Percentiles rank a stretch among this genome's conserved stretches.
These are phyloP conservation scores for Trypanosoma scelopori DNA, from an alignment of 208 protist species.

Conservation along the genomic window DNA sequence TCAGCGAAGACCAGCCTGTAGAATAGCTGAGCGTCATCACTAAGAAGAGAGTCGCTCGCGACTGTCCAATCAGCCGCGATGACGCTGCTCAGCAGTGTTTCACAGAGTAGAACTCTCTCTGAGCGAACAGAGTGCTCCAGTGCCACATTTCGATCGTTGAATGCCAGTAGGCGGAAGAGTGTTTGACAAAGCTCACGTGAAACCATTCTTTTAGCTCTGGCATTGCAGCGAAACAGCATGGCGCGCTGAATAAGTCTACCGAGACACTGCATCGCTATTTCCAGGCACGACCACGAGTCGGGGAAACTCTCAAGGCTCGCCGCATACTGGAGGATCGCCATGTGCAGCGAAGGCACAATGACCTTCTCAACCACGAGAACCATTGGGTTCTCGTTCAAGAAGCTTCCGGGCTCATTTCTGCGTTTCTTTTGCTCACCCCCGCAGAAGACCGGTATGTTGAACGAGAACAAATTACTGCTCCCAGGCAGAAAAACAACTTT, in stretches of 20 bases:
- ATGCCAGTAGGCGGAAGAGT: constrained; percentile 62
- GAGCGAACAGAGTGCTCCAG: constrained; percentile 58
- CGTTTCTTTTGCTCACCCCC: constrained; percentile 48
- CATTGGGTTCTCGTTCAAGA: constrained; percentile 38
- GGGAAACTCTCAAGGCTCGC: constrained; percentile 40
- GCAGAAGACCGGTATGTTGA: constrained; percentile 35
- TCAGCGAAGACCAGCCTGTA: constrained; percentile 68
- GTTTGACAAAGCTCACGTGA: constrained; percentile 47
- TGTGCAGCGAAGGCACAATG: constrained; percentile 69
- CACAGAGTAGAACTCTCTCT: constrained; percentile 71
- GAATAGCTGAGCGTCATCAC: constrained; percentile 56
- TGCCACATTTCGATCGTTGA: constrained; percentile 58
- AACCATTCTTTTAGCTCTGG: constrained; percentile 57
- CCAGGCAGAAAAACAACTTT: constrained; percentile 83
- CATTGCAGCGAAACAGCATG: constrained; percentile 65
- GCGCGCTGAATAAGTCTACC: constrained; percentile 73
- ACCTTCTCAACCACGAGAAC: constrained; percentile 73
- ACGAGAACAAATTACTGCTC: constrained; percentile 32
- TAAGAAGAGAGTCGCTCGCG: constrained; percentile 44
- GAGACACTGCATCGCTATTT: constrained; percentile 72
- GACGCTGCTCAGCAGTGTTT: constrained; percentile 57
- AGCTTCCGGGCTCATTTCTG: not conserved
- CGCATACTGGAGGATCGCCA: constrained; percentile 58
- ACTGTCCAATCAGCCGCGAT: constrained; percentile 47
- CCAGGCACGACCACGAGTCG: constrained; percentile 76